Conservation (phyloP, 768 basidiomycete genomes). For the Psilocybe tampanensis region DNA sequence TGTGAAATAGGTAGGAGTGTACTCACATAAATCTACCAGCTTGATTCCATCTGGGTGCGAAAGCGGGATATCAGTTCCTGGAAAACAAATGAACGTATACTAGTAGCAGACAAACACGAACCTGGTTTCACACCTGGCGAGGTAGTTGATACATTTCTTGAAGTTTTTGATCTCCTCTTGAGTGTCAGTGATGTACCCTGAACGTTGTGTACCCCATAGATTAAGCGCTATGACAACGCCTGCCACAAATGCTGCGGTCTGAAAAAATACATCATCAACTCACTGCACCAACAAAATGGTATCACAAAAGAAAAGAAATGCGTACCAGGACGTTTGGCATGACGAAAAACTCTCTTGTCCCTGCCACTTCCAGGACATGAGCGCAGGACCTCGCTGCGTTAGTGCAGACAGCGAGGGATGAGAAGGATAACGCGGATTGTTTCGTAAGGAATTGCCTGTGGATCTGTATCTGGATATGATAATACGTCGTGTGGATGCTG, state of each 20-base stretch:
- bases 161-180: background rate
- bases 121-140: background rate
- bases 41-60: background rate
- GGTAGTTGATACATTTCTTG: background rate
- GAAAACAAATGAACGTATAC: background rate
- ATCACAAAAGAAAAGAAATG: background rate
- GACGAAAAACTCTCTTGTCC: background rate
- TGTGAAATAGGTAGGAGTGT: no score
- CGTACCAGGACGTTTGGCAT: background rate
- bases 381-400: constrained; percentile 80
- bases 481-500: constrained; percentile 46
- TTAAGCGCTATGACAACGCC: background rate
- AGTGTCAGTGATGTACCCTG: background rate
- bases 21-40: constrained; percentile 1
- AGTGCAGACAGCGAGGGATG: constrained; percentile 75
- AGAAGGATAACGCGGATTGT: constrained; percentile 51
- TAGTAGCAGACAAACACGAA: background rate
- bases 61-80: background rate
- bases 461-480: constrained; percentile 70
- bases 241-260: background rate
- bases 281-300: background rate
- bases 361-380: constrained; percentile 63
- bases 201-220: background rate
- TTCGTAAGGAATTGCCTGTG: constrained; percentile 80
- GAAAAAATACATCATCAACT: background rate